Percentiles rank a stretch among this genome's conserved stretches.
Evolutionary conservation across 345 rosid genomes (phyloP).

Genomic region (Balakata baccata): DNA sequence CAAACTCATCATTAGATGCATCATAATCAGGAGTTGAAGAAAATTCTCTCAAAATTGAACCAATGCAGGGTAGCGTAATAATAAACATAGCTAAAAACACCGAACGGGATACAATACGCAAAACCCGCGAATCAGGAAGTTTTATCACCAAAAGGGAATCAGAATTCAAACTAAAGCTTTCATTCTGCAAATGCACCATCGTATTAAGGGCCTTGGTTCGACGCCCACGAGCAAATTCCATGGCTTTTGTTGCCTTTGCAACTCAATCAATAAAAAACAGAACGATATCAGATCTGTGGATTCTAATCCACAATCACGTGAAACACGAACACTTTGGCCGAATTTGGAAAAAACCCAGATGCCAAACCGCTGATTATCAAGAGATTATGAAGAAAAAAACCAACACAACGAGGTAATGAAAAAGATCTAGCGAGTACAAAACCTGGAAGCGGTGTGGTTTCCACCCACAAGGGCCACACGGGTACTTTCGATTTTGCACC

Average conservation of each 20-base stretch:
- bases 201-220: conserved; percentile 15
- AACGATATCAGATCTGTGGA: neutral
- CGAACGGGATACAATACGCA: conserved; percentile 42
- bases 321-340: neutral
- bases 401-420: conserved; percentile 3
- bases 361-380: conserved; percentile 3
- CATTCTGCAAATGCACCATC: conserved; percentile 23
- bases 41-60: conserved; percentile 26
- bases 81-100: conserved; percentile 40
- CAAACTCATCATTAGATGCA: conserved; percentile 11
- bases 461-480: conserved; percentile 59
- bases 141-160: conserved; percentile 33
- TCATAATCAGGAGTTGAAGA: conserved; percentile 8
- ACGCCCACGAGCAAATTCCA: conserved; percentile 27
- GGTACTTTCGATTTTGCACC: conserved; percentile 37
- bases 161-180: conserved; percentile 18
- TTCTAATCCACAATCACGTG: neutral
- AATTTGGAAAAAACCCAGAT: conserved; percentile 23
- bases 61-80: conserved; percentile 34
- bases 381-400: conserved; percentile 11
- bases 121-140: conserved; percentile 39
- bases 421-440: conserved; percentile 47
- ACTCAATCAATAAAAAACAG: neutral
- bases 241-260: neutral
- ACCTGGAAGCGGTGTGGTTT: conserved; percentile 61